phyloP scores from a whole-genome alignment of 768 basidiomycete species.

The Phylloporus arenicola region DNA sequence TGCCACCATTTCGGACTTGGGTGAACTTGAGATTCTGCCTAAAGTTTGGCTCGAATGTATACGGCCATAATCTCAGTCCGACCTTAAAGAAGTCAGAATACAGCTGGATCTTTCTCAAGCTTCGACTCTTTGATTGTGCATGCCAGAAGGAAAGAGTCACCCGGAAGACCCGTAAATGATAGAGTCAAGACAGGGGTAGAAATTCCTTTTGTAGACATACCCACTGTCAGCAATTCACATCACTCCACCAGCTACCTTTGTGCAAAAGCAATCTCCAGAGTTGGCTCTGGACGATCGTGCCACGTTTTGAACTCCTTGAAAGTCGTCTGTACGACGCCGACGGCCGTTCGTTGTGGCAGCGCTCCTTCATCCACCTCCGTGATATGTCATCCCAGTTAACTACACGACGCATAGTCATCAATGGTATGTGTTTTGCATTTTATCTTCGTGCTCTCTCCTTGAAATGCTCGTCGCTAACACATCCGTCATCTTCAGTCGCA shows the following conservation, averaged over 20 bases:
- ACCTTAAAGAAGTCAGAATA: no score
- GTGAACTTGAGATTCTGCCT: no score
- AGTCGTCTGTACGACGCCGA: background rate
- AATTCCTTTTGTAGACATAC: background rate
- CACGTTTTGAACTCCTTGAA: background rate
- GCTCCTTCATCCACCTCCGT: background rate
- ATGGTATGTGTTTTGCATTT: slow-evolving; percentile 30
- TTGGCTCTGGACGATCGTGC: background rate
- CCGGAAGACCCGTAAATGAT: no score
- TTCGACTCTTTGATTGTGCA: no score
- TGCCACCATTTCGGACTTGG: no score
- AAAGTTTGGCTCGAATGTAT: no score
- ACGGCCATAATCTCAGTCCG: no score
- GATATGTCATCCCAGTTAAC: slow-evolving; percentile 29
- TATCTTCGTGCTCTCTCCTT: background rate
- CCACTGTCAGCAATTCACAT: background rate
- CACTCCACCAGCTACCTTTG: background rate
- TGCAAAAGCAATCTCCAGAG: background rate
- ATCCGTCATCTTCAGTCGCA: slow-evolving; percentile 36
- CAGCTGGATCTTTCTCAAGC: no score
- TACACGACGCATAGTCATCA: slow-evolving; percentile 41
- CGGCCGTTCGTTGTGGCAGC: background rate
- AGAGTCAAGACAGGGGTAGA: background rate
- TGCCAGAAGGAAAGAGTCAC: no score
- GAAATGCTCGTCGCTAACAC: slow-evolving; percentile 6